Evolutionary conservation across 1,139 yeast species (phyloP), one percentile per base, ranked within the genome.

Genomic region (Yamadazyma spencermartinsiae): DNA sequence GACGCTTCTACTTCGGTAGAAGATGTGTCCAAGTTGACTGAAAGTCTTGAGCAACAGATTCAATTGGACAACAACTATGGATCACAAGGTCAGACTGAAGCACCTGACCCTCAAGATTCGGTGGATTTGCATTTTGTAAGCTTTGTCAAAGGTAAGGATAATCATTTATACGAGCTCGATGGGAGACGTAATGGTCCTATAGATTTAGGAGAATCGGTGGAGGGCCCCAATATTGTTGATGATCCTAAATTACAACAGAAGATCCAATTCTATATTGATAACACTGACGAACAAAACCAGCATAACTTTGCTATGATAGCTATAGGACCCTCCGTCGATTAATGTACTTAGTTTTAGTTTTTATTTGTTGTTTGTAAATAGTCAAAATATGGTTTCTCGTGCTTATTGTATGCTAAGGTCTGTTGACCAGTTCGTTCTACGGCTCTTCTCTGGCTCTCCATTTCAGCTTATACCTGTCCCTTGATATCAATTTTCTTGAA

Each of bases 131-230:
- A 92, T 60, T 92, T 87, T 55, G 81, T 92, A 24, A 74, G 92
- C 7, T 83, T 85, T 53, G 73, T 88, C 6, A 80, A 75, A 51
- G 76, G 79, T 9, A 62, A 62, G 16, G 74, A 76, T 47, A 74
- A 76, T n/a, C 78, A 76, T 44, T 58, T 90, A 21, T 86, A 79
- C 50, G 98, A 92, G 59, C 71, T 92, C 35, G 98, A 92, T 56
- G 98, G 98, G 0, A 72, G 98, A 48, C 73, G 96, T 48, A 65
- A 64, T 31, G 95, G 96, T 0, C 90, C 96, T 0, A 68, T 82
- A 33, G 80, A 76, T 44, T 65, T 86, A 40, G 90, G 94, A 0
- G 51, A 50, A 11, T 54, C 73, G 3, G 45, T 45, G 2, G 56
- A 49, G 8, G 48, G 44, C 5, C 48, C 55, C 2, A 83, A 83